These are phyloP conservation scores for Alternaria triticina DNA, from an alignment of 2,329 filamentous ascomycete species.

Conservation along the genomic window DNA sequence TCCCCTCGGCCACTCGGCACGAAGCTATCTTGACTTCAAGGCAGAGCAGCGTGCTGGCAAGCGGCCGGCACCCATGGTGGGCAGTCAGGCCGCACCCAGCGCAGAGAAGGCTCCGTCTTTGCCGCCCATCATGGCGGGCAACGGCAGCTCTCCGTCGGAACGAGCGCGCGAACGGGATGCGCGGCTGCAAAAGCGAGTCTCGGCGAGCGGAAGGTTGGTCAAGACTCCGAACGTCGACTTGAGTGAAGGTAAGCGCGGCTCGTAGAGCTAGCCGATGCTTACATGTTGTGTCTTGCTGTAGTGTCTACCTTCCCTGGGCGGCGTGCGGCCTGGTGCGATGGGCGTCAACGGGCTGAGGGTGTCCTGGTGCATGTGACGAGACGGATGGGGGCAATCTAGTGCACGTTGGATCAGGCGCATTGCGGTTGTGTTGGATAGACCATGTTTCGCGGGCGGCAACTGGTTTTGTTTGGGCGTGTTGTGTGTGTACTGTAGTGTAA, in stretches of 20 bases:
- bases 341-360: constrained; percentile 37
- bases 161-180: constrained; percentile 46
- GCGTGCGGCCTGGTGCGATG: constrained; percentile 38
- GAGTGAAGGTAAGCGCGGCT: constrained; percentile 45
- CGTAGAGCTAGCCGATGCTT: constrained; percentile 36
- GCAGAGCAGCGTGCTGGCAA: constrained; percentile 54
- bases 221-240: constrained; percentile 38
- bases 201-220: constrained; percentile 50
- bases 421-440: background rate
- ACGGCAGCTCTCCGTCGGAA: constrained; percentile 49
- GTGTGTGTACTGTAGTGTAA: constrained; percentile 14
- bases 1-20: constrained; percentile 79
- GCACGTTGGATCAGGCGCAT: constrained; percentile 4
- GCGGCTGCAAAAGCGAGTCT: constrained; percentile 49
- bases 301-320: constrained; percentile 45
- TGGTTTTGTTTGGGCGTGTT: background rate
- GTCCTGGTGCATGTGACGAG: constrained; percentile 9
- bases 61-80: constrained; percentile 52
- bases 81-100: constrained; percentile 54
- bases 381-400: constrained; percentile 2
- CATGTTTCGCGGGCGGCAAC: background rate
- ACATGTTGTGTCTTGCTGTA: constrained; percentile 35
- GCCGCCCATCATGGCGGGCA: constrained; percentile 57
- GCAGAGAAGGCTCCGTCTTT: constrained; percentile 68
- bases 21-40: constrained; percentile 84